Evolutionary conservation across 1,139 yeast species (phyloP), one percentile per base, ranked within the genome.

Genomic region (Saccharomyces hybrid): DNA sequence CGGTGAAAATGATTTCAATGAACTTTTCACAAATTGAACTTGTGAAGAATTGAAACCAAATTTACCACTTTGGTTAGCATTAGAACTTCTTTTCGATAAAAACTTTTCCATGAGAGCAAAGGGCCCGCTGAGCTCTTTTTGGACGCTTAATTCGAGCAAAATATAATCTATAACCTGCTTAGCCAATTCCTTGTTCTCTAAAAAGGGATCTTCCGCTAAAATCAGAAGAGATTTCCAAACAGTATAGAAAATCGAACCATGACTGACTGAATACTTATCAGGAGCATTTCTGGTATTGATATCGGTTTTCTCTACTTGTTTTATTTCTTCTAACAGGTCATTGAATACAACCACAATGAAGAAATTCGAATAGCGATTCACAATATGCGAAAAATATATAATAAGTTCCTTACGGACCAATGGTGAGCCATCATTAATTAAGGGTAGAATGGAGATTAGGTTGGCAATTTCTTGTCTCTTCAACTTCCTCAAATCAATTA

Each of bases 311-410:
- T n/a, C n/a, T n/a, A n/a, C n/a, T n/a, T n/a, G n/a, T n/a, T 84
- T 81, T 51, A 85, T 81, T 65, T 90, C 97, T 61, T 88, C 96
- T 59, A 87, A 90, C 50, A 93, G 70, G 61, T 89, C 93, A 56
- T 90, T 82, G 69, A 86, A 91, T 0, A 97, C 96, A 56, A 93
- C 86, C 5, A 93, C 95, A 57, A 90, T 70, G 64, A 93, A 91
- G 64, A 88, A 86, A 57, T 82, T 81, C 41, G 80, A 74, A 68
- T 91, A 87, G 51, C 84, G 83, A 57, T 78, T 73, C 16, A 90
- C 86, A 67, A 89, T 84, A 55, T 83, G 80, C 48, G 93, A 86
- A 57, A 89, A 80, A 64, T 88, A 88, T 47, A 84, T 83, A 3
- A 88, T 81, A 25, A 88, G 81, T 67, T 93, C 98, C 61, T 89